Base-by-base conservation (phyloP, 345 rosid genomes). In the Erodium maritimum region DNA sequence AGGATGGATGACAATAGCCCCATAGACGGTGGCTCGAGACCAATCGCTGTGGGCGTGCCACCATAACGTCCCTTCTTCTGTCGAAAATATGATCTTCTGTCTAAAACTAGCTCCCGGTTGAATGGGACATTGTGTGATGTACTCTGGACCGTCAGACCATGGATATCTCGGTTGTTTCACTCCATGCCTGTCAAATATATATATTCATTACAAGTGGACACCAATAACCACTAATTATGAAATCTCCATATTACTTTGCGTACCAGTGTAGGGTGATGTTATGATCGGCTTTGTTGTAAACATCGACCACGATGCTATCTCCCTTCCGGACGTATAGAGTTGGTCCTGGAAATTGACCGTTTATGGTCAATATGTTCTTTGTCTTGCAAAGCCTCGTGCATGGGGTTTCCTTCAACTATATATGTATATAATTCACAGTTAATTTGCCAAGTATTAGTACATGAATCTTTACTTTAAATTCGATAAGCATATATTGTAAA, bases 81-180 rank as follows among this genome's bases (percentile, higher is more conserved):
- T 51, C 8, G 77, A 65, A 56, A 73, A 66, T 50, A 59, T 73
- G 19, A 73, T 23, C 54, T 64, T 76, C 23, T 72, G 67, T 17
- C 46, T 57, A 54, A 64, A 76, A 14, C n/a, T 67, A 19, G 25
- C 55, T 56, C 77, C 68, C 0, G 74, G 72, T 29, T 62, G 50
- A 2, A 78, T 60, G 14, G 82, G 77, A n/a, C 82, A 78, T 24
- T 75, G 77, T 2, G 82, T 78, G 53, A 75, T 57, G 19, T 62
- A 72, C 60, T 60, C 77, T 0, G 82, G 82, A n/a, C 82, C 82
- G 50, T 78, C 79, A 1, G 77, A 66, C 82, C 79, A 75, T 0
- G 79, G 79, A 52, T 56, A 52, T 19, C 73, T 67, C 0, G 82
- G 82, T 10, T 64, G 77, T 17, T 61, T 70, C 58, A 78, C 73